Evolutionary conservation across 371 early-diverging fungal species (phyloP), one percentile per base, ranked within the genome.

Genomic region (Capniomyces stellatus): DNA sequence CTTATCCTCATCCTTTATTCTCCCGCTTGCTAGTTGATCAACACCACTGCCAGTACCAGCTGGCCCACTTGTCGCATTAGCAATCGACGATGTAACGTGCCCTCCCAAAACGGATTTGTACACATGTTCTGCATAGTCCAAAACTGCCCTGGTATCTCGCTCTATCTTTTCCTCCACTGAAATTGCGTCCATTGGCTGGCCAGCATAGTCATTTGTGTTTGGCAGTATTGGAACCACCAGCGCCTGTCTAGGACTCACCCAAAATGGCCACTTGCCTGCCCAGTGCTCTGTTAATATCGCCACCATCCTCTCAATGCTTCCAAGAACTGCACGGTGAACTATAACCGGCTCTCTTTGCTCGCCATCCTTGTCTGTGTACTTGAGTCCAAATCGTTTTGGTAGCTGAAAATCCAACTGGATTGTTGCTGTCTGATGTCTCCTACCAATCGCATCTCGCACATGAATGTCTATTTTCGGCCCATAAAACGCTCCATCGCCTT

Each of bases 401-500:
- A 70, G 66, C 52, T 70, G 70, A 51, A 72, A 70, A 64, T 89
- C 99, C 48, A 99, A 76, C 69, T 99, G 99, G 50, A 98, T 86
- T 30, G 99, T 99, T 46, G 96, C 99, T 59, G 98, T 97, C 69
- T 99, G 99, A 66, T 92, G 94, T 65, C 79, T 76, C 60, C 98
- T 82, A 15, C 86, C 78, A 54, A 94, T 75, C 13, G 92, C 93
- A 72, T 99, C 99, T 40, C 81, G 75, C 48, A 99, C 83, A 27
- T 80, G 79, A 64, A 98, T 94, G 71, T 99, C 99, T 63, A 99
- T 94, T 79, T 99, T 98, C 62, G 99, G 99, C 3, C 99, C 99
- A 66, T 99, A 99, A 76, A 99, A 99, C 19, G 98, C 99, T 46
- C 99, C 99, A 76, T 99, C 99, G 57, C 98, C 98, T 27, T 85